These are phyloP conservation scores for Colletotrichum orbiculare DNA, from an alignment of 2,329 filamentous ascomycete genomes.

Conservation along the genomic window DNA sequence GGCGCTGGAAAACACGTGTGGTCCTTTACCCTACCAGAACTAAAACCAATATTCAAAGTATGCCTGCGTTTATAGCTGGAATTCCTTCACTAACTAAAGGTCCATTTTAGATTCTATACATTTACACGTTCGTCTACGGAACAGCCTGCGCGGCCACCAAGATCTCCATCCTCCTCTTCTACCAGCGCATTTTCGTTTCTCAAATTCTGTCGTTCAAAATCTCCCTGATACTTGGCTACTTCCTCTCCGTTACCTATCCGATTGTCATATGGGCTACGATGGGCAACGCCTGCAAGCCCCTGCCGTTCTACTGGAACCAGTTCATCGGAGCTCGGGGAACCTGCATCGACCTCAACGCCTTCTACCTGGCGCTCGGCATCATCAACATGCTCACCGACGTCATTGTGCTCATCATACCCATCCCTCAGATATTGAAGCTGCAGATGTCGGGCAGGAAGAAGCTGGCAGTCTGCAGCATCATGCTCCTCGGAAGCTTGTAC, in stretches of 20 bases:
- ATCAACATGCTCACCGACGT: conserved; percentile 35
- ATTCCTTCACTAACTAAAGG: neutral
- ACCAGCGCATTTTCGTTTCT: conserved; percentile 32
- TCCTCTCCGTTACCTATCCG: conserved; percentile 22
- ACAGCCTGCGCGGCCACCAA: conserved; percentile 34
- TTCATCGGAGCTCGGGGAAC: conserved; percentile 21
- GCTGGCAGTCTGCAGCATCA: conserved; percentile 29
- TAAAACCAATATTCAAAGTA: conserved; percentile 16
- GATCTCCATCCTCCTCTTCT: conserved; percentile 37
- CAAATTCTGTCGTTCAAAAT: conserved; percentile 7
- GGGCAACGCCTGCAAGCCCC: conserved; percentile 25
- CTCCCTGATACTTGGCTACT: conserved; percentile 16
- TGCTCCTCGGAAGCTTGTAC: conserved; percentile 34
- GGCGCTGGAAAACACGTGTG: conserved; percentile 29
- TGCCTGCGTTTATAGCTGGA: neutral
- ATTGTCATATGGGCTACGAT: conserved; percentile 35
- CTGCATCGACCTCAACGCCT: conserved; percentile 25
- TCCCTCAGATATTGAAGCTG: conserved; percentile 32
- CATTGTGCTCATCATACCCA: conserved; percentile 30
- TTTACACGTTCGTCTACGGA: conserved; percentile 36
- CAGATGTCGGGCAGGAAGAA: conserved; percentile 32
- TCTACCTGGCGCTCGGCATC: conserved; percentile 30
- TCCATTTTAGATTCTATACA: conserved; percentile 22
- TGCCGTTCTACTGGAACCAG: conserved; percentile 35
- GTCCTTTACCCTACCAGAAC: conserved; percentile 4